Conservation (phyloP, 192 early-diverging fungal species). For the Pecoramyces ruminantium region DNA sequence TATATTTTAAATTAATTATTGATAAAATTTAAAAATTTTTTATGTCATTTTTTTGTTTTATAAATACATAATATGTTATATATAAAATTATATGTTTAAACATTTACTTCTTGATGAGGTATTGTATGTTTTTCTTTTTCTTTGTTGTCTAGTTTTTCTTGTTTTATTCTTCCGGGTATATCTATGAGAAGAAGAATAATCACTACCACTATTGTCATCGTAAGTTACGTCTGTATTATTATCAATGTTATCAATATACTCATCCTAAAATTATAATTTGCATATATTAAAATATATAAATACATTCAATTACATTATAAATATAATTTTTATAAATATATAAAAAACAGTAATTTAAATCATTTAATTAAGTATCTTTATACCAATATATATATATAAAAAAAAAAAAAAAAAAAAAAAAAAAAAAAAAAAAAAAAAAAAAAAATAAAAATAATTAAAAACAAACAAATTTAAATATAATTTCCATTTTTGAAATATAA, state of each 20-base stretch:
- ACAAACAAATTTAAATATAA: neutral
- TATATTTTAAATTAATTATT: no score
- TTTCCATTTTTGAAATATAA: neutral
- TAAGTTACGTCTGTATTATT: neutral
- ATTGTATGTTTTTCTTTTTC: slow-evolving; percentile 3
- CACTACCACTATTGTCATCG: slow-evolving; percentile 4
- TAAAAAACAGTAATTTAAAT: no score
- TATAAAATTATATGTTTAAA: no score
- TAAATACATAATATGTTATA: no score
- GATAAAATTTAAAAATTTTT: no score
- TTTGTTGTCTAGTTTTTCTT: slow-evolving; percentile 9
- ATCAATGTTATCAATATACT: slow-evolving; percentile 2
- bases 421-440: neutral
- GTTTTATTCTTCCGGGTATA: slow-evolving; percentile 12
- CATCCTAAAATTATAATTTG: slow-evolving; percentile 7
- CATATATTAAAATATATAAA: neutral
- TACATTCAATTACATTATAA: no score
- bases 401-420: neutral
- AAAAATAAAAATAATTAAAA: no score
- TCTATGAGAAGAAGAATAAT: slow-evolving; percentile 4
- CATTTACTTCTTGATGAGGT: neutral
- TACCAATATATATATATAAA: no score
- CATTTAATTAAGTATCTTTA: no score
- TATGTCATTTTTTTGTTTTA: no score
- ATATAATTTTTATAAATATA: no score